Base-by-base conservation (phyloP, 768 basidiomycete genomes). In the Boletus coccyginus region DNA sequence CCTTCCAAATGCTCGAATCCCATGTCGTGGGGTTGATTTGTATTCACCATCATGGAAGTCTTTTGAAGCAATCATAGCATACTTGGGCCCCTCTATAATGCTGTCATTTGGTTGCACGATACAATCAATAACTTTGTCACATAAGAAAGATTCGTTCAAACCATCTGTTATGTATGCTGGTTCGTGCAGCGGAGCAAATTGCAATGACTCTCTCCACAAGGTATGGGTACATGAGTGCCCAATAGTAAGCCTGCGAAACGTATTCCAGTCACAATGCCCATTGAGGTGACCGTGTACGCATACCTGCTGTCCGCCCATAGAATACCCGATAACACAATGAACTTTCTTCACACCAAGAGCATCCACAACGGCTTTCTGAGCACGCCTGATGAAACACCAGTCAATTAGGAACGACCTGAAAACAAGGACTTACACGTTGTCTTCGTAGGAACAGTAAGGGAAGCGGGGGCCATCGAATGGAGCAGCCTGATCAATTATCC, bases 1-100 rank as follows among this genome's bases (percentile, higher is more conserved):
- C 12, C 83, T 73, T 2, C 74, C 81, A 55, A 82, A 83, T 2
- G 82, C 80, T 8, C 81, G 75, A 31, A 82, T 67, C 29, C 81
- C 81, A 32, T 70, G 68, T 55, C 78, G 71, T 5, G 81, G 79
- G 8, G 10, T 40, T 19, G 39, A 40, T 11, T 19, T 40, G n/a
- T 40, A 40, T 40, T 40, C 39, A 19, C 39, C 39, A 19, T 11
- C 39, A 66, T 81, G 66, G 65, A 81, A 84, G 57, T 82, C 82
- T 54, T 76, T 76, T 5, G 81, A 82, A 13, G 77, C 74, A 1
- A 73, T 60, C n/a, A 84, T 66, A 9, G 81, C 80, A 5, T 79
- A 74, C 61, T 80, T 83, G 8, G 80, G 79, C 0, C 81, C 81
- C 64, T 40, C 39, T 11, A 40, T 40, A n/a, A 40, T 19, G 11